Base-by-base conservation (phyloP, 257 asterid genomes). In the Hygrophila difformis region DNA sequence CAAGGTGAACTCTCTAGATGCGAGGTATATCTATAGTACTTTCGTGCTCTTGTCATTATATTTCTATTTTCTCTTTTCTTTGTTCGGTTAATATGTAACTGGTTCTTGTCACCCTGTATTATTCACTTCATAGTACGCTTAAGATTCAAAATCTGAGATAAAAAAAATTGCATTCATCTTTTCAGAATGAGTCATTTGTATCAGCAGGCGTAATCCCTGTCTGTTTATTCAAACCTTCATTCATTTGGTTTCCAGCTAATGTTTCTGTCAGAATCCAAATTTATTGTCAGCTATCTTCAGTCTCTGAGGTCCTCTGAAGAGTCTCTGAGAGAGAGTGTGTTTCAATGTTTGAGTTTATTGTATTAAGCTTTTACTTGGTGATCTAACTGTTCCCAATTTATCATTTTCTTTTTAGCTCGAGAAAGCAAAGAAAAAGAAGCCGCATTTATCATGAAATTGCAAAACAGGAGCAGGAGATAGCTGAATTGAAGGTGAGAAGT, bases 381-480 rank as follows among this genome's bases (percentile, higher is more conserved):
- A 36, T 47, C 18, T 18, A 55, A 15, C 51, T 0, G 51, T 8
- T 8, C 47, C n/a, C 15, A 38, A 13, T 13, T 39, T 52, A 35
- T 45, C 50, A 24, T 47, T 62, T 55, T 53, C 56, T 52, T 39
- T 41, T 75, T 64, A 91, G 98, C 78, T 91, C 53, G 98, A 86
- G 54, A 86, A 79, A 61, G 93, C 93, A 28, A 91, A 82, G 82
- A 86, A 82, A 91, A 86, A 62, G 98, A 91, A 71, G 96, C 93
- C 45, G 98, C 94, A 44, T 84, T 88, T 70, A 86, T 91, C 47
- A 87, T 91, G 57, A 86, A 94, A 29, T 91, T 76, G 95, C 94
- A 12, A 91, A 91, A 63, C 80, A 96, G 54, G 98, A 91, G 71
- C 98, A 82, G 72, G 98, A 91, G 82, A 91, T 91, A 69, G 92